Evolutionary conservation across 106 monocot genomes (phyloP).

Genomic region (Gastrodia elata): DNA sequence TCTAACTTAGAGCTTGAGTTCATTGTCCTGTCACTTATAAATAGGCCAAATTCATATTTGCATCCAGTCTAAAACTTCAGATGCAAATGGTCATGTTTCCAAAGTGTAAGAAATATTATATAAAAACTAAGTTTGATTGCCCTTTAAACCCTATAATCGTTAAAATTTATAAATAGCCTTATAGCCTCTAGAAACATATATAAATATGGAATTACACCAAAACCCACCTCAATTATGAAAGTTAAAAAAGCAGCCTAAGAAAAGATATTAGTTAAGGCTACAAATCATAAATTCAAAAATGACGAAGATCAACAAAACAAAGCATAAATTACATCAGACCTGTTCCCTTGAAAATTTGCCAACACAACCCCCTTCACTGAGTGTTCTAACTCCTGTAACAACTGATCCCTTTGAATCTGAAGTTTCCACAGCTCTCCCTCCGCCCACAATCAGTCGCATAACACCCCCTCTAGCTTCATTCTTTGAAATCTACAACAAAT

Average conservation of each 20-base stretch:
- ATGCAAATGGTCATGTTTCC: too few species aligned
- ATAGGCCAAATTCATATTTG: too few species aligned
- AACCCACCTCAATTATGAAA: background rate
- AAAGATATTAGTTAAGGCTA: background rate
- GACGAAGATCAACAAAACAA: background rate
- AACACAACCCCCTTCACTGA: slow-evolving; percentile 97
- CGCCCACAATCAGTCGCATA: slow-evolving; percentile 90
- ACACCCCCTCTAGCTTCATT: slow-evolving; percentile 87
- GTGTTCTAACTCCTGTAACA: slow-evolving; percentile 89
- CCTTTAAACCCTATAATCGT: too few species aligned
- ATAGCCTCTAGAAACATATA: background rate
- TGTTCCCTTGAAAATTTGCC: slow-evolving; percentile 95
- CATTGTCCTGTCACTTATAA: too few species aligned
- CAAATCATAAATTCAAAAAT: background rate
- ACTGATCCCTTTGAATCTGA: slow-evolving; percentile 80
- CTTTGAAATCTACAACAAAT: slow-evolving; percentile 56
- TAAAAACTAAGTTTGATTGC: too few species aligned
- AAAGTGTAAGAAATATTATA: too few species aligned
- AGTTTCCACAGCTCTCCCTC: slow-evolving; percentile 80
- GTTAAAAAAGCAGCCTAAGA: background rate
- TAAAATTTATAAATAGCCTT: background rate
- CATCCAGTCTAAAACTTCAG: too few species aligned
- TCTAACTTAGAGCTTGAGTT: too few species aligned
- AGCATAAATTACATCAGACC: slow-evolving; percentile 21
- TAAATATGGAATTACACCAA: background rate